phyloP scores from a whole-genome alignment of 2,329 filamentous ascomycete species.

The Cladorrhinum sp. region DNA sequence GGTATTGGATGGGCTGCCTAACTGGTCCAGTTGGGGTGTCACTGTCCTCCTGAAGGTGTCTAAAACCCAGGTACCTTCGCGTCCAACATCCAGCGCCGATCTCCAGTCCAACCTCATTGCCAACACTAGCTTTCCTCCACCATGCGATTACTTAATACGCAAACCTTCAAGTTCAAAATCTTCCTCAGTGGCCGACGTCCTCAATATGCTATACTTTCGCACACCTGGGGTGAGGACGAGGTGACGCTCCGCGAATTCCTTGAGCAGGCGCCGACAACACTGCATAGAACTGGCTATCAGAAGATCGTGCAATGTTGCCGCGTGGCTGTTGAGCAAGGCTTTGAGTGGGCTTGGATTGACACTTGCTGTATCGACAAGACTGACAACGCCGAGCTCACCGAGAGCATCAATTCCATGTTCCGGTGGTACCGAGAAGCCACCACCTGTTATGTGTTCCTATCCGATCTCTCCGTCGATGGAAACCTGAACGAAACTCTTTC shows the following conservation, averaged over 20 bases:
- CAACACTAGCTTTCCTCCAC: too few relatives aligned
- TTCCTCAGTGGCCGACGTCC: too few relatives aligned
- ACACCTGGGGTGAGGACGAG: constrained; percentile 18
- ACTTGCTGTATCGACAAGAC: constrained; percentile 21
- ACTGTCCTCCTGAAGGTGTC: too few relatives aligned
- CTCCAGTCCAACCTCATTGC: too few relatives aligned
- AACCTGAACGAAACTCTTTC: neutral
- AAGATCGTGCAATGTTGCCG: constrained; percentile 6
- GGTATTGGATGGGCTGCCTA: too few relatives aligned
- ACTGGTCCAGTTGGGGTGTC: too few relatives aligned
- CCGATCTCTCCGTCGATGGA: neutral
- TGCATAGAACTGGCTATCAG: constrained; percentile 3
- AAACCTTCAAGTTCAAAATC: too few relatives aligned
- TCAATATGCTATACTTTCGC: constrained; percentile 16
- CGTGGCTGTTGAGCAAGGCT: neutral
- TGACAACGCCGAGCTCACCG: constrained; percentile 15
- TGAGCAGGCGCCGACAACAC: neutral
- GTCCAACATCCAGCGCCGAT: too few relatives aligned
- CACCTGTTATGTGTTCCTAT: constrained; percentile 12
- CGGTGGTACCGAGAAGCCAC: constrained; percentile 12
- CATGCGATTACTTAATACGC: too few relatives aligned
- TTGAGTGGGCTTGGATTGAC: constrained; percentile 16
- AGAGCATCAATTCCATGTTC: constrained; percentile 22
- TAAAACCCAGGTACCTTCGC: too few relatives aligned
- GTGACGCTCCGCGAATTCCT: constrained; percentile 8